phyloP scores from a whole-genome alignment of 805 yeast genomes.

The Zygosaccharomyces kombuchaensis region DNA sequence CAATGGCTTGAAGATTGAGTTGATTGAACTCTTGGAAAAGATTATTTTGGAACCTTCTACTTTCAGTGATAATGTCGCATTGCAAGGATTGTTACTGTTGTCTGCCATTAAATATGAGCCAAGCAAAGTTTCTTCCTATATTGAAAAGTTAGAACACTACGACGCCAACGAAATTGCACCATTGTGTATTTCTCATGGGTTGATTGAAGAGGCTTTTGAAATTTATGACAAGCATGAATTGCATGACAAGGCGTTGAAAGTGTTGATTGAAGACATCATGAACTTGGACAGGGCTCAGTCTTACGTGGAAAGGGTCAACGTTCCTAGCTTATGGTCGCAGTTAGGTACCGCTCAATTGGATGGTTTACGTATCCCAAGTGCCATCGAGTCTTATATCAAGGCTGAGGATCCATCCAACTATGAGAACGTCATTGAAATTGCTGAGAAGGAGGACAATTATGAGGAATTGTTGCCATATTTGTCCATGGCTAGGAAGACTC shows the following conservation, averaged over 20 bases:
- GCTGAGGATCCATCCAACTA: constrained; percentile 90
- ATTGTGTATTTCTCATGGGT: constrained; percentile 80
- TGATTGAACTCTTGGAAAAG: constrained; percentile 91
- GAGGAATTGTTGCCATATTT: constrained; percentile 86
- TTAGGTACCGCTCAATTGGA: constrained; percentile 94
- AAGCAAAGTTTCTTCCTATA: constrained; percentile 72
- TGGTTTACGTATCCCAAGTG: constrained; percentile 87
- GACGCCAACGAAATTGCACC: constrained; percentile 94
- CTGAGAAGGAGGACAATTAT: constrained; percentile 94
- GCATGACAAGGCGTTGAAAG: constrained; percentile 76
- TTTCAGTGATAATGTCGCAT: constrained; percentile 88
- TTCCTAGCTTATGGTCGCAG: constrained; percentile 88
- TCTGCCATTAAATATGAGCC: constrained; percentile 96
- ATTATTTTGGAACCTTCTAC: constrained; percentile 96
- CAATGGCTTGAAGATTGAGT: constrained; percentile 85
- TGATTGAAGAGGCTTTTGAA: constrained; percentile 91
- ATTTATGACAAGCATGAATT: constrained; percentile 82
- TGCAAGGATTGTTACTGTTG: constrained; percentile 86
- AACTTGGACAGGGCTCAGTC: constrained; percentile 92
- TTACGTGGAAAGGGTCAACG: constrained; percentile 85
- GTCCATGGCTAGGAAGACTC: constrained; percentile 84
- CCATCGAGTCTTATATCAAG: constrained; percentile 84
- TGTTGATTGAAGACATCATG: constrained; percentile 87
- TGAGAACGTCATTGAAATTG: constrained; percentile 86
- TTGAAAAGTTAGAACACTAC: constrained; percentile 84